These are phyloP conservation scores for Nigrospora oryzae DNA, from an alignment of 2,329 filamentous ascomycete genomes.

Conservation along the genomic window DNA sequence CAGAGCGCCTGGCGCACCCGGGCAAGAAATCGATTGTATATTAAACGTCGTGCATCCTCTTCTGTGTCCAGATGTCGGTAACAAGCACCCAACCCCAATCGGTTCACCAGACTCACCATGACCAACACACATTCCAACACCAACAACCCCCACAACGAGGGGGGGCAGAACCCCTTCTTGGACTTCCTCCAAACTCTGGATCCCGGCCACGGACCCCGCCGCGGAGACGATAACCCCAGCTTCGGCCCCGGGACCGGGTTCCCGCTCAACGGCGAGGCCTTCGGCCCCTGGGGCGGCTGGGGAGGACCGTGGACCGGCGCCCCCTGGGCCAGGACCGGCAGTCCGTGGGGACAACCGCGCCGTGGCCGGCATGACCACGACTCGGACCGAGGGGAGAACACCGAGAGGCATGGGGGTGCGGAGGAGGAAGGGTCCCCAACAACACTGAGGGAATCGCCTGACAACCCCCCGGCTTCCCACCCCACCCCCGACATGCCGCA, in stretches of 20 bases:
- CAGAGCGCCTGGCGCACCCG: not conserved
- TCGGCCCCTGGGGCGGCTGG: constrained; percentile 9
- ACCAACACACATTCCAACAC: constrained; percentile 7
- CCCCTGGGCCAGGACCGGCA: too few species aligned
- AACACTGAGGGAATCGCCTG: constrained; percentile 12
- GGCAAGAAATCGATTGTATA: not conserved
- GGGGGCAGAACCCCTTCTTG: constrained; percentile 13
- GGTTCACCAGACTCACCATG: constrained; percentile 2
- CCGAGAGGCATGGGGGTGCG: constrained; percentile 15
- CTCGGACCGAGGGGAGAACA: constrained; percentile 11
- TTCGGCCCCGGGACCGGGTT: constrained; percentile 21
- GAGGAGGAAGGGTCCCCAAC: constrained; percentile 27
- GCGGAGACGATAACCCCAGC: constrained; percentile 22
- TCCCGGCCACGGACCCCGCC: constrained; percentile 14
- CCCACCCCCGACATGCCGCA: constrained; percentile 1
- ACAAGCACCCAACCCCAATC: not conserved
- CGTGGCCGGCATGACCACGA: constrained; percentile 15
- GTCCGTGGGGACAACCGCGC: not conserved
- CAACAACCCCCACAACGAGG: constrained; percentile 10
- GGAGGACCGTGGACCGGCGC: constrained; percentile 3
- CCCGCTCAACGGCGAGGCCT: constrained; percentile 19
- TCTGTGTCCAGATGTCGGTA: not conserved
- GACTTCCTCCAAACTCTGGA: constrained; percentile 27
- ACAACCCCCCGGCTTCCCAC: constrained; percentile 6
- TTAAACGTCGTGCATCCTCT: not conserved